phyloP scores from a whole-genome alignment of 140 eudicot species.

The Erigeron philadelphicus region DNA sequence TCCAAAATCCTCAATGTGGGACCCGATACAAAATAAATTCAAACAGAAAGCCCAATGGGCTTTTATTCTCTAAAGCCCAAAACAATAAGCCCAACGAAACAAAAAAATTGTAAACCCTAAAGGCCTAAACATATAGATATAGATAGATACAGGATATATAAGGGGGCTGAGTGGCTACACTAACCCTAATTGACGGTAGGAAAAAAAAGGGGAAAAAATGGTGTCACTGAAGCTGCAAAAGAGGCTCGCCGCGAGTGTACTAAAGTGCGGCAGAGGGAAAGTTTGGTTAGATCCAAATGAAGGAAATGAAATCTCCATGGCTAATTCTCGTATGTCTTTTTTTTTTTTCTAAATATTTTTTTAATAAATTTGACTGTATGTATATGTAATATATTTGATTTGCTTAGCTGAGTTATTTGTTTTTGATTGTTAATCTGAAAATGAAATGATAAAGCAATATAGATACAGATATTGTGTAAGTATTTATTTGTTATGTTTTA shows the following conservation, averaged over 20 bases:
- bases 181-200: slow-evolving; percentile 8
- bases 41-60: too few species aligned
- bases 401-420: background rate
- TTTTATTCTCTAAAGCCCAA: too few species aligned
- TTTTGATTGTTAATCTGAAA: too few species aligned
- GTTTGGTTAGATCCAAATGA: slow-evolving; percentile 86
- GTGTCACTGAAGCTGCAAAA: slow-evolving; percentile 82
- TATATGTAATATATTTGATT: background rate
- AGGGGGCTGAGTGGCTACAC: background rate
- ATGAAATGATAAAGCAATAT: too few species aligned
- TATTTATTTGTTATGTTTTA: too few species aligned
- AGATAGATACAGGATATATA: slow-evolving; percentile 7
- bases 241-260: slow-evolving; percentile 79
- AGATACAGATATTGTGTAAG: background rate
- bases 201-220: slow-evolving; percentile 23
- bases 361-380: background rate
- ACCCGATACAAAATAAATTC: too few species aligned
- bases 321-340: slow-evolving; percentile 57
- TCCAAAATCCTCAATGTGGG: background rate
- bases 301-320: slow-evolving; percentile 74
- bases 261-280: slow-evolving; percentile 80
- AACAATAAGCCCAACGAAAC: too few species aligned
- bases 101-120: slow-evolving; percentile 19
- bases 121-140: background rate
- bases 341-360: background rate